phyloP scores from a whole-genome alignment of 2,329 filamentous ascomycete genomes.

The Alternaria brassicae region DNA sequence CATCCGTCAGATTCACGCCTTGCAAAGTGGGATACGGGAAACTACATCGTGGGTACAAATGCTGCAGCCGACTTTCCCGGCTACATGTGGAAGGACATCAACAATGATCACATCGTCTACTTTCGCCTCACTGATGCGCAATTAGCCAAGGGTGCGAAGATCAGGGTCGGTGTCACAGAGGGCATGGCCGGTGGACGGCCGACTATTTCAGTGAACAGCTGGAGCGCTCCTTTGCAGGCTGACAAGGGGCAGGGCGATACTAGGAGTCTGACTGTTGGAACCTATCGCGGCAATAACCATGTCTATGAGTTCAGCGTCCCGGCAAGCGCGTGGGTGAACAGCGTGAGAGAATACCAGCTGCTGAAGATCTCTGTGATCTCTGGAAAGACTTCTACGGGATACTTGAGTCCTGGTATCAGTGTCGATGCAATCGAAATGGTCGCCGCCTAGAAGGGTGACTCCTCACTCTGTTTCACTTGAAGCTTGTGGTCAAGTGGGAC shows the following conservation, averaged over 20 bases:
- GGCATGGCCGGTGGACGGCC: conserved; percentile 29
- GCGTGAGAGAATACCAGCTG: conserved; percentile 26
- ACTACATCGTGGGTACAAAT: conserved; percentile 31
- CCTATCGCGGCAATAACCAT: conserved; percentile 34
- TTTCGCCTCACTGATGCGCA: conserved; percentile 41
- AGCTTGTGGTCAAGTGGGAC: not conserved
- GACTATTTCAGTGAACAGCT: conserved; percentile 24
- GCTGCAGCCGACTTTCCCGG: conserved; percentile 43
- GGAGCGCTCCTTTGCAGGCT: conserved; percentile 20
- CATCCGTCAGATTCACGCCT: conserved; percentile 49
- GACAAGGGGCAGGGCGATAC: conserved; percentile 32
- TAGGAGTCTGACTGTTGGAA: conserved; percentile 30
- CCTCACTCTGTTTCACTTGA: not conserved
- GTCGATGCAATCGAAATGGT: conserved; percentile 32
- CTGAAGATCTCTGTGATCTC: conserved; percentile 30
- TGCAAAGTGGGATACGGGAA: conserved; percentile 31
- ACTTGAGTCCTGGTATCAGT: conserved; percentile 30
- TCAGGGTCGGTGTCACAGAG: conserved; percentile 32
- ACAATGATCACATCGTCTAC: conserved; percentile 54
- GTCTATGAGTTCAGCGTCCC: conserved; percentile 34
- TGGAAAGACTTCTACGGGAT: conserved; percentile 29
- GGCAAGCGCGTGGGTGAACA: conserved; percentile 30
- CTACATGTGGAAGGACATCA: conserved; percentile 55
- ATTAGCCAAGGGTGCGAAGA: conserved; percentile 30
- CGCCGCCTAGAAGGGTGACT: not conserved